Percentiles rank a stretch among this genome's conserved stretches.
These are phyloP conservation scores for Sphagnum tenellum DNA, from an alignment of 225 moss, liverwort and hornwort genomes.

Conservation along the genomic window DNA sequence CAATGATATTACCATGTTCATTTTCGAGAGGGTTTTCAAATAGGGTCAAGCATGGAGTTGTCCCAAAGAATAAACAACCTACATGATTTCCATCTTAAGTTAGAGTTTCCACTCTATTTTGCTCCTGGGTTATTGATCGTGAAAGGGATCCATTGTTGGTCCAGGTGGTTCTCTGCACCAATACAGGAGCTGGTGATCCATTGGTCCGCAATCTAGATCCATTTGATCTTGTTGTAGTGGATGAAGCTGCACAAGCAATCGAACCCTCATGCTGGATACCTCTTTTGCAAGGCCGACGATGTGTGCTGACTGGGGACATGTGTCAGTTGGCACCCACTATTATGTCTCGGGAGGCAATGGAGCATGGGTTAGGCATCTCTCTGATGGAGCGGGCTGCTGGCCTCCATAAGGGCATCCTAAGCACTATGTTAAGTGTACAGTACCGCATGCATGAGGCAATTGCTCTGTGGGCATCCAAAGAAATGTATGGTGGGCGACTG, in stretches of 20 bases:
- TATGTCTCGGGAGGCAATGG: slow-evolving; percentile 76
- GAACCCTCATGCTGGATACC: slow-evolving; percentile 99
- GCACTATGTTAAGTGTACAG: slow-evolving; percentile 65
- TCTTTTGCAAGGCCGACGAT: slow-evolving; percentile 66
- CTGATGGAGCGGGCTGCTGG: slow-evolving; percentile 88
- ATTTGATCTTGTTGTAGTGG: slow-evolving; percentile 83
- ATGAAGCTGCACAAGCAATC: slow-evolving; percentile 94
- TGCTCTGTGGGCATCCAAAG: slow-evolving; percentile 71
- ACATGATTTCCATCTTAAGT: no score
- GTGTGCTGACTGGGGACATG: slow-evolving; percentile 73
- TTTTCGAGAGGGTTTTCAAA: no score
- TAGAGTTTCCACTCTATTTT: not conserved
- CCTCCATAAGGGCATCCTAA: slow-evolving; percentile 63
- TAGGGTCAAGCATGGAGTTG: no score
- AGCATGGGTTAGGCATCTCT: slow-evolving; percentile 79
- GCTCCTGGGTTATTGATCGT: not conserved
- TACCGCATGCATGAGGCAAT: slow-evolving; percentile 91
- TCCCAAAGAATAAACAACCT: no score
- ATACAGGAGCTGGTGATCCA: slow-evolving; percentile 87
- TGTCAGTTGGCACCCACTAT: slow-evolving; percentile 83
- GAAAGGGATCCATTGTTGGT: not conserved
- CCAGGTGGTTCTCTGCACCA: slow-evolving; percentile 80
- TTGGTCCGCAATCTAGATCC: slow-evolving; percentile 59
- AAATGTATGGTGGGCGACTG: slow-evolving; percentile 75
- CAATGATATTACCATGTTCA: no score